Evolutionary conservation across 805 yeast genomes (phyloP).

Genomic region (Yarrowia sp.): DNA sequence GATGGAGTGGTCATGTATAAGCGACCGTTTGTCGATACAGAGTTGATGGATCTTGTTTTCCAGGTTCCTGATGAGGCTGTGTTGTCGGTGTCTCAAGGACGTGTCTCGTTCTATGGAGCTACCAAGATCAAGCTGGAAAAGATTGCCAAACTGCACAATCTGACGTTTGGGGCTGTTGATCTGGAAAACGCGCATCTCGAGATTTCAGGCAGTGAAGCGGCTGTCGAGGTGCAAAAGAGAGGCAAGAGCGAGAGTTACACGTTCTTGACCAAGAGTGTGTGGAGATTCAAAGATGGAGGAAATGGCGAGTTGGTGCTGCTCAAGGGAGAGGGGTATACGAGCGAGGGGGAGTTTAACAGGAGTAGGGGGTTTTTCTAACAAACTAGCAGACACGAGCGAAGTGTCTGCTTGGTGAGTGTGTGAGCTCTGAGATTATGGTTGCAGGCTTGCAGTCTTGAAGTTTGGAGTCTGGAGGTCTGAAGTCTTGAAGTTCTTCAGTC

Average conservation of each 20-base stretch:
- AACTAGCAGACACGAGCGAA: too few species aligned
- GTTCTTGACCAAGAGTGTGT: constrained; percentile 23
- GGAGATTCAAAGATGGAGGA: constrained; percentile 27
- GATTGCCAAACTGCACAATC: constrained; percentile 1
- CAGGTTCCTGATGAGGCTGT: constrained; percentile 48
- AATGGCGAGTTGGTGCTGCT: constrained; percentile 7
- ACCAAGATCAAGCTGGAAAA: constrained; percentile 7
- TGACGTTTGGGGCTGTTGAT: constrained; percentile 7
- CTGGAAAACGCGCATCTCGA: constrained; percentile 11
- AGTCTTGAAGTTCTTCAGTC: too few species aligned
- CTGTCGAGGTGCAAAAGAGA: constrained; percentile 11
- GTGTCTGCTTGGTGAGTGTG: too few species aligned
- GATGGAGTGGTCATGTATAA: constrained; percentile 50
- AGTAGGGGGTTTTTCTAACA: constrained; percentile 9
- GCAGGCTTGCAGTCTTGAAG: too few species aligned
- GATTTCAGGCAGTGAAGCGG: constrained; percentile 12
- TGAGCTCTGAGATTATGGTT: too few species aligned
- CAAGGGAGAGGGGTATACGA: constrained; percentile 19
- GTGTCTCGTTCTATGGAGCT: constrained; percentile 14
- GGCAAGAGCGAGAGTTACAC: neutral
- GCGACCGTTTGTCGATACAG: constrained; percentile 57
- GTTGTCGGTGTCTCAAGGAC: neutral
- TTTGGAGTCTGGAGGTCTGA: too few species aligned
- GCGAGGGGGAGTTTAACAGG: constrained; percentile 22
- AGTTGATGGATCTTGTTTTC: constrained; percentile 53